phyloP scores from a whole-genome alignment of 192 early-diverging fungal species.

The Chytriomyces sp. region DNA sequence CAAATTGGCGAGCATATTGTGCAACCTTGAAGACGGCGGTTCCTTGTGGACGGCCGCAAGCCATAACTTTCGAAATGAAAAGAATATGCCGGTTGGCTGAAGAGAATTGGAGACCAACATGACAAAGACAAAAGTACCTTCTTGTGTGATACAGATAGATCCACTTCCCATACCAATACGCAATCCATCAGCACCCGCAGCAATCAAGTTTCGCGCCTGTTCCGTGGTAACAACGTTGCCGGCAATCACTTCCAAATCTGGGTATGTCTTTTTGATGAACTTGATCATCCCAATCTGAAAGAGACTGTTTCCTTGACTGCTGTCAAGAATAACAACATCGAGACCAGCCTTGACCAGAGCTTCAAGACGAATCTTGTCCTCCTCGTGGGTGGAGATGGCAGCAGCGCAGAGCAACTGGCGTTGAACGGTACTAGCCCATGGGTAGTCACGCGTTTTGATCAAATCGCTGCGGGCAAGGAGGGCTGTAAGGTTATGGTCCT shows the following conservation, averaged over 20 bases:
- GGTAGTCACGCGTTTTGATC: slow-evolving; percentile 96
- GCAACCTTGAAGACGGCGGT: slow-evolving; percentile 95
- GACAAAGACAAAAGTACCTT: slow-evolving; percentile 54
- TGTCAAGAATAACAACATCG: slow-evolving; percentile 94
- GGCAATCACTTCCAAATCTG: slow-evolving; percentile 85
- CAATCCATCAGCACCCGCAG: slow-evolving; percentile 92
- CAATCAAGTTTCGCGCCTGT: slow-evolving; percentile 89
- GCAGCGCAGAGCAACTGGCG: slow-evolving; percentile 95
- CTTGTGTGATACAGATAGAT: slow-evolving; percentile 98
- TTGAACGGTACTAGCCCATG: slow-evolving; percentile 86
- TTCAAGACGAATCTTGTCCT: slow-evolving; percentile 81
- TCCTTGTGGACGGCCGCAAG: slow-evolving; percentile 96
- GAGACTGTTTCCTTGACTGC: slow-evolving; percentile 90
- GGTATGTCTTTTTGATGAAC: slow-evolving; percentile 86
- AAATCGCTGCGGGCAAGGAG: slow-evolving; percentile 93
- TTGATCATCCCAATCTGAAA: slow-evolving; percentile 97
- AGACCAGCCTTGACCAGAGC: slow-evolving; percentile 91
- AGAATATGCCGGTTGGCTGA: too few relatives aligned
- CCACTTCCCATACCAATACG: slow-evolving; percentile 97
- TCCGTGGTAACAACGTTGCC: slow-evolving; percentile 98
- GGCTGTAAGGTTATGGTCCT: slow-evolving; percentile 79
- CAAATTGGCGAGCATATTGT: slow-evolving; percentile 91
- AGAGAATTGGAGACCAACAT: too few relatives aligned
- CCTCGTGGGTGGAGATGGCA: slow-evolving; percentile 88
- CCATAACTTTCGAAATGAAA: slow-evolving; percentile 66